Percentiles rank a stretch among this genome's conserved stretches.
phyloP scores from a whole-genome alignment of 176 grass and related monocot genomes.

The Echinochloa phyllopogon region DNA sequence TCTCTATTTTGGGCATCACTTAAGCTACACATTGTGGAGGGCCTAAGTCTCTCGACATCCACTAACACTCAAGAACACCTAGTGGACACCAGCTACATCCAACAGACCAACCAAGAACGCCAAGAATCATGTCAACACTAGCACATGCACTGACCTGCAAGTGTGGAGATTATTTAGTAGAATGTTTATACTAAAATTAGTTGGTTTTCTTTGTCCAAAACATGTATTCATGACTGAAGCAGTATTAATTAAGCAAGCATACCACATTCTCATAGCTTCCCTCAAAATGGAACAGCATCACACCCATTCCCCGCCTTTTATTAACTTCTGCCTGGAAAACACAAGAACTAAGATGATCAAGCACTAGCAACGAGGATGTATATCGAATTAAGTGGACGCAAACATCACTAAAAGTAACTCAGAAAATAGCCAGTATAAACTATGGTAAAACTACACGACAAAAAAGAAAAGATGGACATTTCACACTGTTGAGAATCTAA shows the following conservation, averaged over 20 bases:
- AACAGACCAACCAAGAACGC: conserved; percentile 81
- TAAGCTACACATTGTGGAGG: too few species aligned
- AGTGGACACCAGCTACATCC: conserved; percentile 79
- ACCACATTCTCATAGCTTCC: conserved; percentile 82
- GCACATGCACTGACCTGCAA: conserved; percentile 69
- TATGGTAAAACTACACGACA: background rate
- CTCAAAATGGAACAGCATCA: conserved; percentile 84
- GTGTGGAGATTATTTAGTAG: conserved; percentile 36
- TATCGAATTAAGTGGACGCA: conserved; percentile 11
- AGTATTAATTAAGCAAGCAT: conserved; percentile 32
- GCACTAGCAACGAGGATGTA: background rate
- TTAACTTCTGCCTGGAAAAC: conserved; percentile 78
- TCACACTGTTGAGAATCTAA: conserved; percentile 21
- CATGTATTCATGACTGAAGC: background rate
- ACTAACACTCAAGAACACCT: conserved; percentile 63
- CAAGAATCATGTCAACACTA: conserved; percentile 71
- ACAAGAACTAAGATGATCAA: conserved; percentile 21
- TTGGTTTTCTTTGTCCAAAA: too few species aligned
- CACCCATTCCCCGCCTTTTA: conserved; percentile 74
- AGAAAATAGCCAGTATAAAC: background rate
- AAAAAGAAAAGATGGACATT: background rate
- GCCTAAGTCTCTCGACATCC: conserved; percentile 22
- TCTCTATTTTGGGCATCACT: too few species aligned
- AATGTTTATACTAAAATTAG: background rate
- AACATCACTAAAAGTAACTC: background rate